These are phyloP conservation scores for Rhynchospora tenuis DNA, from an alignment of 176 grass and related monocot genomes.

Conservation along the genomic window DNA sequence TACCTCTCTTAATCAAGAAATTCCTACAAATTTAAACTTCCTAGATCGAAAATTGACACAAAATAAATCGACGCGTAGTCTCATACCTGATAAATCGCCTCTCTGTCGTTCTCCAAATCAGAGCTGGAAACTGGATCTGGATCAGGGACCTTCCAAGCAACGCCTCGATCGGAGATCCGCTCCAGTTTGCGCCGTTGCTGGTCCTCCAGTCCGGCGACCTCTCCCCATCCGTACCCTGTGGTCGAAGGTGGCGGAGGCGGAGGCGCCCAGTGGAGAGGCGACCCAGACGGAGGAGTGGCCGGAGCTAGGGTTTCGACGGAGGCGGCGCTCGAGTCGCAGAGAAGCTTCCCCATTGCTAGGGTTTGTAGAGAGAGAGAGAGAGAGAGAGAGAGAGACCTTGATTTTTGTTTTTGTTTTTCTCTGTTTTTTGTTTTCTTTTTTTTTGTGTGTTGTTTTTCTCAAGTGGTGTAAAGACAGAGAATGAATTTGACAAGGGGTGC, in stretches of 20 bases:
- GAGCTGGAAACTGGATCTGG: not conserved
- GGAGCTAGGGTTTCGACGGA: slow-evolving; percentile 57
- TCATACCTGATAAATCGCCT: slow-evolving; percentile 22
- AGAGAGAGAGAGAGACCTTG: not conserved
- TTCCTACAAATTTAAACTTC: not conserved
- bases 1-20: not conserved
- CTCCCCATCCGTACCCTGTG: slow-evolving; percentile 34
- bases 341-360: slow-evolving; percentile 96
- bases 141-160: slow-evolving; percentile 54
- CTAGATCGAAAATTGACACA: not conserved
- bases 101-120: not conserved
- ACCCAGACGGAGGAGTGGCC: slow-evolving; percentile 23
- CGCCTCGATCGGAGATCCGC: slow-evolving; percentile 78
- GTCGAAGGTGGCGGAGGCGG: not conserved
- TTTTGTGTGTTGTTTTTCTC: not conserved
- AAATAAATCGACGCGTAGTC: not conserved
- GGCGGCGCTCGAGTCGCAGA: slow-evolving; percentile 72
- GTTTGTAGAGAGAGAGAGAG: slow-evolving; percentile 29
- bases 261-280: slow-evolving; percentile 42
- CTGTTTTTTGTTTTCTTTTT: slow-evolving; percentile 2
- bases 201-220: slow-evolving; percentile 70
- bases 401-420: slow-evolving; percentile 12
- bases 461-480: not conserved
- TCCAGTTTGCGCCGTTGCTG: slow-evolving; percentile 76
- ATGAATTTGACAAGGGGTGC: not conserved